These are phyloP conservation scores for Alternaria consortialis DNA, from an alignment of 2,329 filamentous ascomycete genomes.

Conservation along the genomic window DNA sequence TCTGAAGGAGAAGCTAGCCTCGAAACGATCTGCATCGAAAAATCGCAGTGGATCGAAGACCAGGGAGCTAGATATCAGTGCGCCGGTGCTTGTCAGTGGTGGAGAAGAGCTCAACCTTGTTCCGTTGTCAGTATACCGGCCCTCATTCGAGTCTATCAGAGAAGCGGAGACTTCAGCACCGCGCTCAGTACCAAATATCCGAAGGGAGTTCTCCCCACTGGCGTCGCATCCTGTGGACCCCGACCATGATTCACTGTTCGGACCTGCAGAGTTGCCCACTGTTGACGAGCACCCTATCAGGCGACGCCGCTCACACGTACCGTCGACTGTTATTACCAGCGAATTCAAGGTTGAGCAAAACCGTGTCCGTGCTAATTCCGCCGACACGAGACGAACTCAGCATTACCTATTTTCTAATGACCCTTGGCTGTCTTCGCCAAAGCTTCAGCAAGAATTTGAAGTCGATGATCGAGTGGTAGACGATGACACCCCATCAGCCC, in stretches of 20 bases:
- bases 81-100: slow-evolving; percentile 44
- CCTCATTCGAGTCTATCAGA: slow-evolving; percentile 25
- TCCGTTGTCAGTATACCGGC: slow-evolving; percentile 45
- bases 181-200: slow-evolving; percentile 24
- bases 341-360: slow-evolving; percentile 26
- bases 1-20: slow-evolving; percentile 43
- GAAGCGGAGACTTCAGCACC: slow-evolving; percentile 11
- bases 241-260: slow-evolving; percentile 22
- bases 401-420: slow-evolving; percentile 40
- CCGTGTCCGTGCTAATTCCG: slow-evolving; percentile 43
- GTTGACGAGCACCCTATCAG: slow-evolving; percentile 20
- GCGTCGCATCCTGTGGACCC: slow-evolving; percentile 45
- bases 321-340: slow-evolving; percentile 22
- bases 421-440: slow-evolving; percentile 41
- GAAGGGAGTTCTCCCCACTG: slow-evolving; percentile 42
- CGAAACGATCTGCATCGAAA: slow-evolving; percentile 37
- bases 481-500: slow-evolving; percentile 27
- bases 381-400: slow-evolving; percentile 37
- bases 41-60: slow-evolving; percentile 34
- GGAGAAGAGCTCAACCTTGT: slow-evolving; percentile 42
- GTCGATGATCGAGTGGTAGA: slow-evolving; percentile 20
- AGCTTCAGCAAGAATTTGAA: slow-evolving; percentile 25
- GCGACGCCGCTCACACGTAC: slow-evolving; percentile 35
- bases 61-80: slow-evolving; percentile 44
- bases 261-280: slow-evolving; percentile 21